Evolutionary conservation across 140 eudicot species (phyloP).

Genomic region (Flaveria floridana): DNA sequence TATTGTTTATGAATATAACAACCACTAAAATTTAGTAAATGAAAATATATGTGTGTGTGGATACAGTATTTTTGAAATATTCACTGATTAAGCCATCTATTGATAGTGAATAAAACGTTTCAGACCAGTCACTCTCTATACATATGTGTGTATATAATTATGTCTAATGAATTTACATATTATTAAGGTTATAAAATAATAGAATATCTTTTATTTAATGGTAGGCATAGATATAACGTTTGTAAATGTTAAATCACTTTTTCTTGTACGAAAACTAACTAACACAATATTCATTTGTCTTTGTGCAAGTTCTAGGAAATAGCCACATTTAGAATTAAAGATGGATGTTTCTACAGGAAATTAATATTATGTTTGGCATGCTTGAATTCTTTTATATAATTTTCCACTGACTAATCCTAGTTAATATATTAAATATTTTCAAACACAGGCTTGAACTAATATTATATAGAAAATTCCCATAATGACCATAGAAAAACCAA

Average conservation of each 20-base stretch:
- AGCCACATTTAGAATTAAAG: neutral
- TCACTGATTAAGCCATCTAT: too few species aligned
- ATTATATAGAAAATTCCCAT: too few species aligned
- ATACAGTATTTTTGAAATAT: too few species aligned
- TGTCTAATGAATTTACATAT: too few species aligned
- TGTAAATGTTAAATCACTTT: conserved; percentile 1
- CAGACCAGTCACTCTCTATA: too few species aligned
- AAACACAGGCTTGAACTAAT: neutral
- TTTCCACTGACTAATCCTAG: neutral
- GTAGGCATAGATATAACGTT: neutral
- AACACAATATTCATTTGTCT: neutral
- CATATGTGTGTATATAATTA: too few species aligned
- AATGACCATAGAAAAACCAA: too few species aligned
- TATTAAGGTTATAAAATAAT: neutral
- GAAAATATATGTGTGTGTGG: too few species aligned
- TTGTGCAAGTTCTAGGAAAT: conserved; percentile 9
- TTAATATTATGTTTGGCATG: neutral
- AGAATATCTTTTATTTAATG: neutral
- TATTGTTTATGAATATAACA: too few species aligned
- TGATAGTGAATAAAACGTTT: too few species aligned
- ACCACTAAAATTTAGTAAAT: too few species aligned
- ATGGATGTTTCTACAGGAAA: neutral
- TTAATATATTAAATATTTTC: neutral
- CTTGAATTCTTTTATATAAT: neutral
- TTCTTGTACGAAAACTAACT: neutral